Conservation (phyloP, 768 basidiomycete species). For the Boletus rubescentipes region DNA sequence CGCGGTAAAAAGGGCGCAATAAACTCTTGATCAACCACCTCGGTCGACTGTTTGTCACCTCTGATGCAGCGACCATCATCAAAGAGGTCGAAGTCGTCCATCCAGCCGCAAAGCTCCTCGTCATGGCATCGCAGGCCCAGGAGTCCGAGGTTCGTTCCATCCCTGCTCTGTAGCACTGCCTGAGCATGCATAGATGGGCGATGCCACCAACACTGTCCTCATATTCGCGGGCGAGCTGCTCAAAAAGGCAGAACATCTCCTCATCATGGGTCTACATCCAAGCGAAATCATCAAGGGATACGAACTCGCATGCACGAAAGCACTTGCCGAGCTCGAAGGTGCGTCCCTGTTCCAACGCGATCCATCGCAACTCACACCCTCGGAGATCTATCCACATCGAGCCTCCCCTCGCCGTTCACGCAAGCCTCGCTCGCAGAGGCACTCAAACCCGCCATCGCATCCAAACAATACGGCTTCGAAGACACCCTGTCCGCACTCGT, state of each 20-base stretch:
- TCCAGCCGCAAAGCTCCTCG: slow-evolving; percentile 97
- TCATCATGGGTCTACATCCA: slow-evolving; percentile 96
- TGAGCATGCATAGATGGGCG: slow-evolving; percentile 74
- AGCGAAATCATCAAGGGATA: slow-evolving; percentile 95
- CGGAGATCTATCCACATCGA: slow-evolving; percentile 67
- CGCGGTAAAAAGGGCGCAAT: slow-evolving; percentile 68
- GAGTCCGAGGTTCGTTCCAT: slow-evolving; percentile 74
- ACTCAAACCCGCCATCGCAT: slow-evolving; percentile 88
- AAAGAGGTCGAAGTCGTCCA: slow-evolving; percentile 98
- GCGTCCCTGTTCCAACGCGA: slow-evolving; percentile 42
- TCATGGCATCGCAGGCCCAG: slow-evolving; percentile 97
- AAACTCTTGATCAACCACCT: slow-evolving; percentile 98
- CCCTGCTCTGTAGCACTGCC: neutral
- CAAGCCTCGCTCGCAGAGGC: slow-evolving; percentile 68
- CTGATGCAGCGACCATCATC: slow-evolving; percentile 98
- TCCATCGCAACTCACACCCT: slow-evolving; percentile 14
- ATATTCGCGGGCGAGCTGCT: slow-evolving; percentile 95
- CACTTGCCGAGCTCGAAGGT: slow-evolving; percentile 89
- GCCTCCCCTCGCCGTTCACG: slow-evolving; percentile 70
- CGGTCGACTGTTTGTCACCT: slow-evolving; percentile 93
- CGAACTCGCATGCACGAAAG: slow-evolving; percentile 85
- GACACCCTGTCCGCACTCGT: slow-evolving; percentile 79
- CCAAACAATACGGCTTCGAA: slow-evolving; percentile 96
- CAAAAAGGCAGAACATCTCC: slow-evolving; percentile 87
- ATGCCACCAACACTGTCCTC: slow-evolving; percentile 93